A percentile compares a stretch with the other conserved stretches of the same genome.
Conservation (phyloP, 164 flowering plant genomes). For the Umbellularia californica region DNA sequence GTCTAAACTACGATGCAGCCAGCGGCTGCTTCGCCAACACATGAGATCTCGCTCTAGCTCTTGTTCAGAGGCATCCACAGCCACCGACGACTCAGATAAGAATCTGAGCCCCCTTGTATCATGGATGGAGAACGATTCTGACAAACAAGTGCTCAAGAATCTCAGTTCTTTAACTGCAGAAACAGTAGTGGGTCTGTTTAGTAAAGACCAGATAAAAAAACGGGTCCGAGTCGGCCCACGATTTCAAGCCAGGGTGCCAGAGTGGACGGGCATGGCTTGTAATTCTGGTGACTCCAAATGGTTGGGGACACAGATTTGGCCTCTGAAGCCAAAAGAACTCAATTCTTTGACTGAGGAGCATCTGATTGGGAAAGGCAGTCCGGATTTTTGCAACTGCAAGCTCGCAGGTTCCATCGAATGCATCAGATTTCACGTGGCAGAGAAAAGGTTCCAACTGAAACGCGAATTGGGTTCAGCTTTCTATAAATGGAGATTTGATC, state of each 20-base stretch:
- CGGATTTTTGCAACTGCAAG: conserved; percentile 58
- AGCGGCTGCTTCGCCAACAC: conserved; percentile 27
- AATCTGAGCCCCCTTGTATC: conserved; percentile 5
- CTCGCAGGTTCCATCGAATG: conserved; percentile 58
- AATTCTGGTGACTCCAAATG: conserved; percentile 55
- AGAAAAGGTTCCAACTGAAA: conserved; percentile 46
- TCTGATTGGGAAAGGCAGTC: conserved; percentile 74
- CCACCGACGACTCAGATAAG: conserved; percentile 17
- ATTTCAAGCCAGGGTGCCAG: conserved; percentile 67
- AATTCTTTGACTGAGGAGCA: conserved; percentile 36
- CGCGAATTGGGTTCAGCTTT: conserved; percentile 66
- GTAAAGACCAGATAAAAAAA: conserved; percentile 17
- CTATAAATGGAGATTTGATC: conserved; percentile 50
- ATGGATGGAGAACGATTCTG: conserved; percentile 5
- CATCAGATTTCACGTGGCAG: conserved; percentile 59
- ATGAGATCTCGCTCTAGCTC: conserved; percentile 19
- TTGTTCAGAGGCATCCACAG: conserved; percentile 22
- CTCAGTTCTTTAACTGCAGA: conserved; percentile 21
- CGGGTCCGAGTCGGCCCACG: conserved; percentile 46
- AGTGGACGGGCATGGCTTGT: conserved; percentile 43
- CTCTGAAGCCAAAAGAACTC: conserved; percentile 25
- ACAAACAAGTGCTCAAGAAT: conserved; percentile 10
- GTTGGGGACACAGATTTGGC: conserved; percentile 75
- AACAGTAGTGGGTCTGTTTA: conserved; percentile 16
- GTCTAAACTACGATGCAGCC: conserved; percentile 36